Evolutionary conservation across 768 basidiomycete genomes (phyloP), one percentile per base, ranked within the genome.

Genomic region (Rubroboletus pulcherrimus): DNA sequence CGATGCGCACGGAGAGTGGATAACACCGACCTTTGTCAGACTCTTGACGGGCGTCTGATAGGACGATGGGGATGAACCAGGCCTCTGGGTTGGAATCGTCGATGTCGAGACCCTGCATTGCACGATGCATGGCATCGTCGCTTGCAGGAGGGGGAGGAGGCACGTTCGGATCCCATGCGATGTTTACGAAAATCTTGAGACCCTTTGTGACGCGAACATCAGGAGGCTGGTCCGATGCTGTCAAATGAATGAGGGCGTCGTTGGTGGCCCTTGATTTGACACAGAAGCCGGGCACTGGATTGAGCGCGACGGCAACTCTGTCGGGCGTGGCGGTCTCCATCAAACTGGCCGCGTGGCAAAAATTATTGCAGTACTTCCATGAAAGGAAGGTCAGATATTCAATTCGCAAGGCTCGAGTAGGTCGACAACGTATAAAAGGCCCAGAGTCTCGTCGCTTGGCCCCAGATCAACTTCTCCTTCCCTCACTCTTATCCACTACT

Each of bases 171-270:
- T 88, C 87, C 80, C 83, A 91, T 17, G 84, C 81, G 14, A 92
- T 73, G 63, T 92, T 92, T 31, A 90, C 71, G 66, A 92, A 92
- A 34, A 90, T 69, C 70, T 92, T 91, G 56, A 72, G 67, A 26
- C 78, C 80, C 35, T 75, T 69, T 11, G 78, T 74, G 19, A 86
- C 71, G 8, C 40, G 58, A 6, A 53, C 9, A 10, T 44, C 43
- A 4, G n/a, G 50, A 24, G 53, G 54, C 17, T 57, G 31, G 39
- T 44, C 57, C 9, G 56, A 40, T 41, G 61, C 49, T 31, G 63
- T 56, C 21, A 54, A 37, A n/a, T 50, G 63, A 15, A 62, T 51
- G 3, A 75, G 56, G 1, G 74, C 75, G 5, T 78, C 68, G 42
- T 78, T 74, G 5, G 78, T 63, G 0, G 78, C 72, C 17, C 75